These are phyloP conservation scores for Rhododendron kiyosumense DNA, from an alignment of 148 eudicot species.

Conservation along the genomic window DNA sequence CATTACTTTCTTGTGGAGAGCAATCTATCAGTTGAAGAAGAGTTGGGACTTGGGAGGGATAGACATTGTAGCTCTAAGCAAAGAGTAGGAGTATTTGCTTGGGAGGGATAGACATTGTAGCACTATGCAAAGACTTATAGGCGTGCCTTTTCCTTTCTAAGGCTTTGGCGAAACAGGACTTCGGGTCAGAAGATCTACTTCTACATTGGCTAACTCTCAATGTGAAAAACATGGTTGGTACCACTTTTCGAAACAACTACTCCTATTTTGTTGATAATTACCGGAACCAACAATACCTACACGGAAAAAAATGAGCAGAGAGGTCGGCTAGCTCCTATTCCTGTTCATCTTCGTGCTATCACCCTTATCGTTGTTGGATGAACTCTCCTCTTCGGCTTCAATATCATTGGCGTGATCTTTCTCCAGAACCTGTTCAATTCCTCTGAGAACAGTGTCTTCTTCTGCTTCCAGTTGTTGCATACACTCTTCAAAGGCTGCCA, in stretches of 20 bases:
- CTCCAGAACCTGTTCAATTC: constrained; percentile 5
- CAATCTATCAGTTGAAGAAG: background rate
- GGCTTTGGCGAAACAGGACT: background rate
- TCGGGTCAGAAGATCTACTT: background rate
- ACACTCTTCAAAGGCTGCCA: constrained; percentile 29
- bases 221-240: background rate
- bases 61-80: background rate
- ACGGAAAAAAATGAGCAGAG: background rate
- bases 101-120: background rate
- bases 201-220: background rate
- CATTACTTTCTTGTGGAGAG: background rate
- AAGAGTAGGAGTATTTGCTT: background rate
- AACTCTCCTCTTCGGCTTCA: background rate
- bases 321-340: background rate
- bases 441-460: constrained; percentile 25
- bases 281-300: background rate
- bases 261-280: background rate
- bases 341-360: background rate
- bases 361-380: background rate
- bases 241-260: background rate
- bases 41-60: background rate
- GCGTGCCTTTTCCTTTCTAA: background rate
- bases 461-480: constrained; percentile 26
- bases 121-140: background rate
- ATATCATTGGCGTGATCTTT: background rate